A percentile compares a stretch with the other conserved stretches of the same genome.
phyloP scores from a whole-genome alignment of 176 grass and related monocot species.

The Aegilops bicornis region DNA sequence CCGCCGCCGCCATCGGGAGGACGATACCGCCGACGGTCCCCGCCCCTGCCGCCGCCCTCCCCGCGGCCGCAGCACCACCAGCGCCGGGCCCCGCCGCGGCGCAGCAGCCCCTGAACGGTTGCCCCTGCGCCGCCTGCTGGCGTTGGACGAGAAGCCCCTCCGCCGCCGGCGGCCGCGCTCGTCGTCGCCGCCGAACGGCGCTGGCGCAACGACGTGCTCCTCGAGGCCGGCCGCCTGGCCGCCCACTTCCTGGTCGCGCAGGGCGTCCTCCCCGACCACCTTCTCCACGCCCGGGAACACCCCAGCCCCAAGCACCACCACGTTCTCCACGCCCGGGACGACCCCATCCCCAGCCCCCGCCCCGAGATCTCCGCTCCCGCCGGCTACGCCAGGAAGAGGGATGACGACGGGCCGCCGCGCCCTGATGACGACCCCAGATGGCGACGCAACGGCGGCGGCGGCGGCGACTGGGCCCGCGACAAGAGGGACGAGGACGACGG shows the following conservation, averaged over 20 bases:
- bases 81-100: background rate
- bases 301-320: conserved; percentile 6
- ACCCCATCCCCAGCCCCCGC: conserved; percentile 2
- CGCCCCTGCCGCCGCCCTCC: background rate
- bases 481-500: conserved; percentile 35
- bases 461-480: conserved; percentile 21
- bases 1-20: background rate
- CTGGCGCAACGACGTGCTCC: conserved; percentile 30
- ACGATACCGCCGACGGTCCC: conserved; percentile 29
- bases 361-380: background rate
- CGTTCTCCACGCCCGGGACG: conserved; percentile 31
- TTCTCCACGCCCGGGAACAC: conserved; percentile 44
- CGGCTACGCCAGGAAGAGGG: conserved; percentile 29
- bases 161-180: background rate
- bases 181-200: background rate
- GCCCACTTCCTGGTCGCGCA: conserved; percentile 56
- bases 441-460: conserved; percentile 4
- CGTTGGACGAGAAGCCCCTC: background rate
- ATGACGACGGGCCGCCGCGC: conserved; percentile 16
- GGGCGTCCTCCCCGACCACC: conserved; percentile 45
- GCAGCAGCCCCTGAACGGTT: conserved; percentile 39
- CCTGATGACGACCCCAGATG: conserved; percentile 37
- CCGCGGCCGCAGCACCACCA: conserved; percentile 23
- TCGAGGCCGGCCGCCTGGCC: conserved; percentile 63
- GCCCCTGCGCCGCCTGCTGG: background rate